These are phyloP conservation scores for Capsella bursapastoris DNA, from an alignment of 345 rosid species.

Conservation along the genomic window DNA sequence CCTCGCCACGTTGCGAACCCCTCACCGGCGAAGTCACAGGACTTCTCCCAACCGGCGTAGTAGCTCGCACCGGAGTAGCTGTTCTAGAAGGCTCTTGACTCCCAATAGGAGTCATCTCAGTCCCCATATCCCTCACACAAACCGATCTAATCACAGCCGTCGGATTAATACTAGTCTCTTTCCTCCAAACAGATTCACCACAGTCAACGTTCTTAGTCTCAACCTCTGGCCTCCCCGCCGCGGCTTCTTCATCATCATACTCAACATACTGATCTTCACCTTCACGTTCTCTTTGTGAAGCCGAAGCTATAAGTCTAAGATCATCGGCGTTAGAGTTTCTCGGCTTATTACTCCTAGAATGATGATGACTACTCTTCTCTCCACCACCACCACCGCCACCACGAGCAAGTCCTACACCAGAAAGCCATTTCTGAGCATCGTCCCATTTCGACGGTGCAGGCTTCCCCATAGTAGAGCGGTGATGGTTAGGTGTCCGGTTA, in stretches of 20 bases:
- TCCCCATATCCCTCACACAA: conserved; percentile 92
- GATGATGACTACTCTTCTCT: conserved; percentile 43
- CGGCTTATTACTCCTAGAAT: conserved; percentile 55
- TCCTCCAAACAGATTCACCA: conserved; percentile 68
- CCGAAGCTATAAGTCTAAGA: conserved; percentile 83
- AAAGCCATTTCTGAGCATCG: conserved; percentile 97
- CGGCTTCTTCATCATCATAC: conserved; percentile 44
- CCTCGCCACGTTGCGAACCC: conserved; percentile 46
- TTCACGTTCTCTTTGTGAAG: conserved; percentile 71
- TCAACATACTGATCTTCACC: conserved; percentile 59
- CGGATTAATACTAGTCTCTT: conserved; percentile 52
- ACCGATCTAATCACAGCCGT: conserved; percentile 64
- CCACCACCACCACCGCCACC: conserved; percentile 55
- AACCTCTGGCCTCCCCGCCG: conserved; percentile 45
- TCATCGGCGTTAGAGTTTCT: conserved; percentile 94
- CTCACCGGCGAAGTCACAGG: conserved; percentile 83
- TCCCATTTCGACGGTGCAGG: conserved; percentile 98
- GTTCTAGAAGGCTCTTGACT: conserved; percentile 97
- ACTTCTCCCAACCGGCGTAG: conserved; percentile 73
- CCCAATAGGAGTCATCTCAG: conserved; percentile 94
- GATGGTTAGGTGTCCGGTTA: conserved; percentile 60
- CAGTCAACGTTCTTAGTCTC: conserved; percentile 84
- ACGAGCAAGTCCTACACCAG: conserved; percentile 68
- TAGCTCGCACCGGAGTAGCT: conserved; percentile 78
- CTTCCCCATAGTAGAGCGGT: conserved; percentile 77